phyloP scores from a whole-genome alignment of 345 rosid genomes.

The Cardamine resedifolia region DNA sequence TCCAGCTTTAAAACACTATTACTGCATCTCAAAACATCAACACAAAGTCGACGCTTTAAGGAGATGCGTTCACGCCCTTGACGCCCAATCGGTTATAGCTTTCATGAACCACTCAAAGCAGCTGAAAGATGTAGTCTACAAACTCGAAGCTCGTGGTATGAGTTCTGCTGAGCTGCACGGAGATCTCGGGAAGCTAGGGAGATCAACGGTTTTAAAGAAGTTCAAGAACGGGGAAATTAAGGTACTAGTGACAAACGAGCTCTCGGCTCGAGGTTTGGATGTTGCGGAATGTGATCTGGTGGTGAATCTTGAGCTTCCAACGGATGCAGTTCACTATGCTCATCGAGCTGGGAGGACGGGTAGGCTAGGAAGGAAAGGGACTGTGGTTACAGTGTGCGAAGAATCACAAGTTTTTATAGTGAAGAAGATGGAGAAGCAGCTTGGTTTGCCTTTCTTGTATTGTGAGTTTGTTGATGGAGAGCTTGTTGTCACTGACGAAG shows the following conservation, averaged over 20 bases:
- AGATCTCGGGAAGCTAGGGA: slow-evolving; percentile 88
- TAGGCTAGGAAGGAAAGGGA: slow-evolving; percentile 85
- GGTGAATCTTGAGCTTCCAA: slow-evolving; percentile 81
- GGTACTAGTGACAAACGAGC: slow-evolving; percentile 85
- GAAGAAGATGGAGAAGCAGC: slow-evolving; percentile 88
- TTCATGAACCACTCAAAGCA: slow-evolving; percentile 91
- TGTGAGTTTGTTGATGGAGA: slow-evolving; percentile 90
- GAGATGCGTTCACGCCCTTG: slow-evolving; percentile 84
- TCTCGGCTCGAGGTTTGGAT: slow-evolving; percentile 91
- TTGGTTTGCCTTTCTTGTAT: slow-evolving; percentile 55
- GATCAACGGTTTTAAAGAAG: slow-evolving; percentile 76
- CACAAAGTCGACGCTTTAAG: slow-evolving; percentile 87
- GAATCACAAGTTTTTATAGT: slow-evolving; percentile 80
- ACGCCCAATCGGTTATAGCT: slow-evolving; percentile 78
- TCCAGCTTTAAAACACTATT: slow-evolving; percentile 78
- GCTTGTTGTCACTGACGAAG: slow-evolving; percentile 58
- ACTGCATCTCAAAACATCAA: slow-evolving; percentile 70
- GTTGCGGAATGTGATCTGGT: slow-evolving; percentile 91
- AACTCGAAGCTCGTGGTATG: slow-evolving; percentile 88
- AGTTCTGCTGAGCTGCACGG: slow-evolving; percentile 85
- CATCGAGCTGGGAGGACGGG: slow-evolving; percentile 94
- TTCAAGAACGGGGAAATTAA: slow-evolving; percentile 87
- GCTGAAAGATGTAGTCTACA: slow-evolving; percentile 88
- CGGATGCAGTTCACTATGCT: slow-evolving; percentile 77
- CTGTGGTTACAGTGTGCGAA: slow-evolving; percentile 81